Evolutionary conservation across 768 basidiomycete genomes (phyloP).

Genomic region (Tubosaeta brunneosetosa): DNA sequence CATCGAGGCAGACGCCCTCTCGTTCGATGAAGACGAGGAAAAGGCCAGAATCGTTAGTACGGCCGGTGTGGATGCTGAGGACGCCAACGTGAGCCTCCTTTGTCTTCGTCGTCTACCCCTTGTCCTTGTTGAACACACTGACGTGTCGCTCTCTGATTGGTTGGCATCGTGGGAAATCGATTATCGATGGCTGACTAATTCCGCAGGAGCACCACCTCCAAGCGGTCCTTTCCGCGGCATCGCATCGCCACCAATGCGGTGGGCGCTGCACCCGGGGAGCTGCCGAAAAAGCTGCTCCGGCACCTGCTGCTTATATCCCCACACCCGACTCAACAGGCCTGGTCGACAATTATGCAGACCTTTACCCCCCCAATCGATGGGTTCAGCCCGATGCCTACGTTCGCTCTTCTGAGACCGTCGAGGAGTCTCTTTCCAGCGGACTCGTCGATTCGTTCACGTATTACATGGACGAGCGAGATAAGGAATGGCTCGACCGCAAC

Average conservation of each 20-base stretch:
- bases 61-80: slow-evolving; percentile 88
- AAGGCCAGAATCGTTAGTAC: slow-evolving; percentile 77
- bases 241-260: slow-evolving; percentile 41
- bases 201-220: slow-evolving; percentile 54
- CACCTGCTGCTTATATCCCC: slow-evolving; percentile 75
- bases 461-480: slow-evolving; percentile 94
- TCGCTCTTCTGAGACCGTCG: slow-evolving; percentile 79
- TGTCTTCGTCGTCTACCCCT: slow-evolving; percentile 33
- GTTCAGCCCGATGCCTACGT: slow-evolving; percentile 59
- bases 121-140: slow-evolving; percentile 38
- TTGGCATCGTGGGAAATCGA: slow-evolving; percentile 37
- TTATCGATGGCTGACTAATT: slow-evolving; percentile 55
- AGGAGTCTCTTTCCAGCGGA: slow-evolving; percentile 60
- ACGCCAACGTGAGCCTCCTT: slow-evolving; percentile 76
- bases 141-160: slow-evolving; percentile 50
- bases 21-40: slow-evolving; percentile 84
- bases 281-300: slow-evolving; percentile 30
- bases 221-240: slow-evolving; percentile 52
- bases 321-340: slow-evolving; percentile 86
- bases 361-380: slow-evolving; percentile 2
- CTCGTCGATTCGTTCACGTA: slow-evolving; percentile 79
- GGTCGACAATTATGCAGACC: slow-evolving; percentile 62
- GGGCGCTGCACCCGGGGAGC: slow-evolving; percentile 35
- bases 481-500: slow-evolving; percentile 90
- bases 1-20: slow-evolving; percentile 73